Percentiles rank a stretch among this genome's conserved stretches.
Evolutionary conservation across 345 rosid species (phyloP).

Genomic region (Citrus reticulata): DNA sequence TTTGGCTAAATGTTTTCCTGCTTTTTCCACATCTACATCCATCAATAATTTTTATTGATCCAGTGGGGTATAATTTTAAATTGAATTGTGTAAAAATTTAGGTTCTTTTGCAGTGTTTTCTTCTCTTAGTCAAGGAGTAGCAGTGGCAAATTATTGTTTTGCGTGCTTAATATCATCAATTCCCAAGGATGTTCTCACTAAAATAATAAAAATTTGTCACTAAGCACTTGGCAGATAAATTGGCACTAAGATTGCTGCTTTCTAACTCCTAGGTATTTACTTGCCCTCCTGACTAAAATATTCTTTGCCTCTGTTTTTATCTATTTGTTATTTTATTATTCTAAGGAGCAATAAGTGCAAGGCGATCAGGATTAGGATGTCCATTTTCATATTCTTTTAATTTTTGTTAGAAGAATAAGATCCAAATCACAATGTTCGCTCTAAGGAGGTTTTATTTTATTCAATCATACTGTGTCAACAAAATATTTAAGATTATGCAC

Average conservation of each 20-base stretch:
- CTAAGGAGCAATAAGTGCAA: neutral
- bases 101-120: neutral
- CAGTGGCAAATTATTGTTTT: conserved; percentile 13
- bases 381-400: neutral
- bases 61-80: neutral
- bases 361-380: neutral
- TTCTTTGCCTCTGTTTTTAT: conserved; percentile 7
- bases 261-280: conserved; percentile 53
- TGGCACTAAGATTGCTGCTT: conserved; percentile 26
- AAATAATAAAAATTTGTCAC: conserved; percentile 37
- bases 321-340: neutral
- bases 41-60: neutral
- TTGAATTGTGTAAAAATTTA: neutral
- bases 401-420: neutral
- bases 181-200: conserved; percentile 52
- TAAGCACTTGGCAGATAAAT: conserved; percentile 39
- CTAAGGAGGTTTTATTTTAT: neutral
- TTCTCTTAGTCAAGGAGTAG: conserved; percentile 21
- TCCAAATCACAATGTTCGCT: neutral
- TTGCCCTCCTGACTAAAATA: conserved; percentile 3
- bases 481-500: neutral
- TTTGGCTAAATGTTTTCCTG: neutral
- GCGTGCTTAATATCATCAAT: conserved; percentile 35
- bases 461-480: neutral
- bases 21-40: neutral